A percentile compares a stretch with the other conserved stretches of the same genome.
Conservation (phyloP, 768 basidiomycete genomes). For the Kwoniella mangroviensis region DNA sequence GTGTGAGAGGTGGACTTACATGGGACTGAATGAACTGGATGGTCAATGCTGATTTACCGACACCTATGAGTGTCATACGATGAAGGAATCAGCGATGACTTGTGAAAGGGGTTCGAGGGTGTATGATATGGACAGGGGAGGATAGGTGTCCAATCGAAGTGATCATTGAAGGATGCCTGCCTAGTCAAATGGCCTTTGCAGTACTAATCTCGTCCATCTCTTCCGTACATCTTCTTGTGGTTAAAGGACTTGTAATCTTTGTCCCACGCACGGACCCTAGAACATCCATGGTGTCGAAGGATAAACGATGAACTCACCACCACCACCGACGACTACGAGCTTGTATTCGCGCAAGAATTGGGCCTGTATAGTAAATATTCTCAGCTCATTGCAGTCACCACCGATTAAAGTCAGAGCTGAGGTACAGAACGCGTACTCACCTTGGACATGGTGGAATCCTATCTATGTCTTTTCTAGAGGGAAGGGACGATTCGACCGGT, state of each 20-base stretch:
- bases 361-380: no score
- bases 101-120: background rate
- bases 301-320: slow-evolving; percentile 66
- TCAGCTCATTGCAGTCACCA: no score
- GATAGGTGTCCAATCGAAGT: background rate
- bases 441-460: slow-evolving; percentile 16
- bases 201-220: no score
- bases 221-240: no score
- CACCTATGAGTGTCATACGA: slow-evolving; percentile 58
- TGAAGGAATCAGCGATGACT: background rate
- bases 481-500: slow-evolving; percentile 3
- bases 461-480: background rate
- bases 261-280: slow-evolving; percentile 14
- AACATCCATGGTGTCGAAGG: background rate
- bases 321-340: slow-evolving; percentile 96
- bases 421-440: slow-evolving; percentile 22
- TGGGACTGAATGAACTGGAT: slow-evolving; percentile 90
- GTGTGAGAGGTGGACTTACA: slow-evolving; percentile 29
- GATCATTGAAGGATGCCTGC: background rate
- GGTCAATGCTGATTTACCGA: slow-evolving; percentile 89
- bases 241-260: background rate
- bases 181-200: no score
- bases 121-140: background rate
- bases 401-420: no score
- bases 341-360: slow-evolving; percentile 88